Base-by-base conservation (phyloP, 305 asterid genomes). In the Rubia peregrina region DNA sequence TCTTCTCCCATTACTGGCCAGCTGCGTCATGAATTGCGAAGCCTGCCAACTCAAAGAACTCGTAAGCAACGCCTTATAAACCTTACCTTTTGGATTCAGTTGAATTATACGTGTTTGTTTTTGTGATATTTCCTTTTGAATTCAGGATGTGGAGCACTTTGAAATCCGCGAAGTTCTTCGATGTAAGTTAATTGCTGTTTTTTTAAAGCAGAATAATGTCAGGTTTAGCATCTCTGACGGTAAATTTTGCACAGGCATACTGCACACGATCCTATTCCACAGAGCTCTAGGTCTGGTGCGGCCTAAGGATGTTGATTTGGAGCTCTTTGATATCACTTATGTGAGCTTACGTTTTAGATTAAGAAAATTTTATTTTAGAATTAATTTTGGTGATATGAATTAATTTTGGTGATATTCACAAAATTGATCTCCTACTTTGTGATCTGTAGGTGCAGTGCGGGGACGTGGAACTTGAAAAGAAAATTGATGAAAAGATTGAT, bases 221-320 rank as follows among this genome's bases (percentile, higher is more conserved):
- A 19, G 38, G 14, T 7, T 61, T 43, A 14, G 14, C 69, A n/a
- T 44, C 19, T 63, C 60, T 51, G 21, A 69, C 65, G 61, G 70
- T 63, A 74, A 80, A 73, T 49, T 76, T 78, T 72, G 30, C 85
- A 87, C 90, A 93, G 96, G 96, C 80, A 84, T 89, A 79, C 81
- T 94, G 12, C 98, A 91, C 74, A 91, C 97, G 11, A 79, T 94
- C 76, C 78, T 94, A 77, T 93, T 93, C 85, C 97, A 94, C 70
- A 83, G 98, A 85, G 96, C 98, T 72, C 85, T 94, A 82, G 98
- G 98, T 66, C 83, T 94, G 46, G 89, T 94, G 74, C 96, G 97
- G 73, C 98, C 98, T 0, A 91, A 88, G 88, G 98, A 94, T 73
- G 79, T 94, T 65, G 97, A 94, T 80, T 80, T 87, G 89, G 98